Percentiles rank a stretch among this genome's conserved stretches.
Evolutionary conservation across 1,284 basidiomycete species (phyloP).

Genomic region (Moniliophthora roreri): DNA sequence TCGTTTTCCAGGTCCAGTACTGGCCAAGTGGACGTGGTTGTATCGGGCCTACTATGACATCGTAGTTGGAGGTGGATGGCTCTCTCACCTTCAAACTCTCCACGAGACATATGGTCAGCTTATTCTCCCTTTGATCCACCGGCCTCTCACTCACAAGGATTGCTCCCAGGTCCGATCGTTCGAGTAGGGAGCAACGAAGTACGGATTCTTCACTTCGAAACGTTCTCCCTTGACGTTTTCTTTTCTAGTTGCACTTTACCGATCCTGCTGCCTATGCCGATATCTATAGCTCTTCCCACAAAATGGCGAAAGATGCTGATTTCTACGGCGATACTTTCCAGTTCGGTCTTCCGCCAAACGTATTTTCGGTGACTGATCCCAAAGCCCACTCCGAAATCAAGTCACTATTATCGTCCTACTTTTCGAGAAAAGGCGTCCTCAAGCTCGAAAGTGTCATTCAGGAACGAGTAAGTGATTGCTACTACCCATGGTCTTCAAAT

Average conservation of each 20-base stretch:
- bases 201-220: neutral
- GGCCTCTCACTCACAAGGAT: neutral
- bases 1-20: conserved; percentile 30
- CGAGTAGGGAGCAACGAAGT: conserved; percentile 32
- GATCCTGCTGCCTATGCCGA: neutral
- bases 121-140: neutral
- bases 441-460: conserved; percentile 1
- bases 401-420: neutral
- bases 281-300: neutral
- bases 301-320: neutral
- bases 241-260: neutral
- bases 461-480: neutral
- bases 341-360: neutral
- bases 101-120: conserved; percentile 29
- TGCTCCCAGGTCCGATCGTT: conserved; percentile 26
- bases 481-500: neutral
- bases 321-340: neutral
- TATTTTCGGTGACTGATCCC: conserved; percentile 3
- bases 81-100: conserved; percentile 26
- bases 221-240: neutral
- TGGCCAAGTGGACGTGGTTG: conserved; percentile 28
- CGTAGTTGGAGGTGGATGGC: conserved; percentile 26
- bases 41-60: conserved; percentile 33
- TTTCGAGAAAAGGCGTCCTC: neutral
- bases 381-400: neutral